Evolutionary conservation across 768 basidiomycete genomes (phyloP).

Genomic region (Podaxis sp.): DNA sequence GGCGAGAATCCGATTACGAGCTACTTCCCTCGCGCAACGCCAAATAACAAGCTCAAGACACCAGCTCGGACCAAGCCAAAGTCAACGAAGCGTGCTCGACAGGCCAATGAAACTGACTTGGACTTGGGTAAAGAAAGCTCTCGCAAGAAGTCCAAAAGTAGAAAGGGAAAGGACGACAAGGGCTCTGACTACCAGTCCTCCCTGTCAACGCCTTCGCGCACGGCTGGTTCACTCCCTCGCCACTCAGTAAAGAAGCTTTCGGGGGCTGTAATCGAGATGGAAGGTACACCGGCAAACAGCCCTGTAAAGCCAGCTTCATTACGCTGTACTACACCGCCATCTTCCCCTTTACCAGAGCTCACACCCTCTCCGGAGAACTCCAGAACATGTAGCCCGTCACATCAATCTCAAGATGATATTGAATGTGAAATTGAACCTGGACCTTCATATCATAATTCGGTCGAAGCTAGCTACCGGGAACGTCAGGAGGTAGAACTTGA

Average conservation of each 20-base stretch:
- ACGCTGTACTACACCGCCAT: background rate
- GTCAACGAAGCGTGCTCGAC: background rate
- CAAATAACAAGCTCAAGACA: background rate
- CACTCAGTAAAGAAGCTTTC: background rate
- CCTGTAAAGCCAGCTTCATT: background rate
- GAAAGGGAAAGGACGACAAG: background rate
- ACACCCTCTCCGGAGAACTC: conserved; percentile 3
- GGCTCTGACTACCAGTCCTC: background rate
- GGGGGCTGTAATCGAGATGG: background rate
- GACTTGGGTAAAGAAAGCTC: background rate
- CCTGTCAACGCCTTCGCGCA: background rate
- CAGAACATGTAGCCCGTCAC: background rate
- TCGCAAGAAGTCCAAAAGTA: conserved; percentile 5
- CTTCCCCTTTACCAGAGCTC: conserved; percentile 8
- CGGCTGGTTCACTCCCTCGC: background rate
- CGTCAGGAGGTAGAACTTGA: background rate
- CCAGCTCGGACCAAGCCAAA: background rate
- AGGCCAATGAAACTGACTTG: background rate
- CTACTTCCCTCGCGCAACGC: conserved; percentile 15
- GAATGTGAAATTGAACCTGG: background rate
- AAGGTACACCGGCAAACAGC: background rate
- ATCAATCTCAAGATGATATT: background rate
- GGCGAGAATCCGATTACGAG: conserved; percentile 19
- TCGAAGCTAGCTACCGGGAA: background rate
- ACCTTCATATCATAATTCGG: background rate